A percentile compares a stretch with the other conserved stretches of the same genome.
phyloP scores from a whole-genome alignment of 345 rosid species.

The Brassica rapa region DNA sequence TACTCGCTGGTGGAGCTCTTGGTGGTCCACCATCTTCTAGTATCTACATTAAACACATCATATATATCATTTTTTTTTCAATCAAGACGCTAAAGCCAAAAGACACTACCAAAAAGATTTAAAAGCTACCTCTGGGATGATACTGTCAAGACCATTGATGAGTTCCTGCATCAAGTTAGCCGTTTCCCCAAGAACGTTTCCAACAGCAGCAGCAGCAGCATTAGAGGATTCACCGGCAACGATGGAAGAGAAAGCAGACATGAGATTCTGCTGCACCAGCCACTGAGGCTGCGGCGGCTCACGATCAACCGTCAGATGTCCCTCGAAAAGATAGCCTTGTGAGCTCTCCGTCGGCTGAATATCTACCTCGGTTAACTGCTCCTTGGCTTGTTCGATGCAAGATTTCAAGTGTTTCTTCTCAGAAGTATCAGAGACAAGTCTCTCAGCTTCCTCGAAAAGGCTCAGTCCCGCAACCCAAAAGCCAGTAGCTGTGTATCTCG shows the following conservation, averaged over 20 bases:
- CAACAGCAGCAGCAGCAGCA: slow-evolving; percentile 31
- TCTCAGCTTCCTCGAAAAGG: slow-evolving; percentile 65
- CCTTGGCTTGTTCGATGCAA: slow-evolving; percentile 71
- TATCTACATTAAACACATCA: slow-evolving; percentile 11
- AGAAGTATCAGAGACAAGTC: slow-evolving; percentile 53
- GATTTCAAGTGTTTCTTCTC: slow-evolving; percentile 66
- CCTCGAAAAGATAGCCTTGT: slow-evolving; percentile 85
- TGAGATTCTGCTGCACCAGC: slow-evolving; percentile 71
- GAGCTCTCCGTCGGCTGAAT: slow-evolving; percentile 41
- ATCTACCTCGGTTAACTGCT: slow-evolving; percentile 54
- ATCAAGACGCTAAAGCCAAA: not conserved
- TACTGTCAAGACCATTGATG: slow-evolving; percentile 52
- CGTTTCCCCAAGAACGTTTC: slow-evolving; percentile 42
- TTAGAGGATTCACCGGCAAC: slow-evolving; percentile 60
- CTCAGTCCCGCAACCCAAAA: slow-evolving; percentile 82
- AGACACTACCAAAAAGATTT: not conserved
- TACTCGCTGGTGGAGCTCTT: slow-evolving; percentile 92
- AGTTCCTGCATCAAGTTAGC: slow-evolving; percentile 62
- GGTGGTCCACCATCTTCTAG: slow-evolving; percentile 53
- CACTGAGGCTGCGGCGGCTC: slow-evolving; percentile 93
- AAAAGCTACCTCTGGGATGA: slow-evolving; percentile 68
- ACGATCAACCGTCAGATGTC: slow-evolving; percentile 92
- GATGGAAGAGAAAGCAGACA: slow-evolving; percentile 59
- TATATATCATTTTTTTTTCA: not conserved
- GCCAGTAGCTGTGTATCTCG: slow-evolving; percentile 81